Conservation (phyloP, 192 early-diverging fungal genomes). For the Entophlyctis luteolus region DNA sequence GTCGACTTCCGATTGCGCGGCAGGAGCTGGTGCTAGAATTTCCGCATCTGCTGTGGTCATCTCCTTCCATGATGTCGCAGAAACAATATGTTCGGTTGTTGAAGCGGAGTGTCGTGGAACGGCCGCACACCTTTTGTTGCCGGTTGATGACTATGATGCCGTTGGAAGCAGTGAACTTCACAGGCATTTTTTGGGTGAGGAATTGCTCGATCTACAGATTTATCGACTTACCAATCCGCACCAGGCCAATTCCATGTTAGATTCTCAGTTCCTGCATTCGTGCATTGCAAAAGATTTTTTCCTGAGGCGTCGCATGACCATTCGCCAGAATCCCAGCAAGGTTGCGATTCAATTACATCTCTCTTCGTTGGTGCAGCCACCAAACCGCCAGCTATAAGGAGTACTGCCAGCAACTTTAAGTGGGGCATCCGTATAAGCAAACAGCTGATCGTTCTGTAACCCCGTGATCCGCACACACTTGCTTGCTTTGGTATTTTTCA, state of each 20-base stretch:
- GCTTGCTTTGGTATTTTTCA: no score
- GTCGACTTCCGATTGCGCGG: background rate
- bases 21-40: background rate
- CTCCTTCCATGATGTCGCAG: no score
- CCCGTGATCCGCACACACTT: no score
- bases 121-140: background rate
- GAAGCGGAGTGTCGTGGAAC: background rate
- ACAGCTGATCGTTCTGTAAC: no score
- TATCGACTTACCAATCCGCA: background rate
- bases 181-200: background rate
- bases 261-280: background rate
- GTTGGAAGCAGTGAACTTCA: background rate
- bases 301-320: background rate
- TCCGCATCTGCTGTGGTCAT: background rate
- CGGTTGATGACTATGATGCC: background rate
- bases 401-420: no score
- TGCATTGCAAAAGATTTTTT: background rate
- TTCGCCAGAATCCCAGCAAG: background rate
- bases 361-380: no score
- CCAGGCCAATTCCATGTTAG: slow-evolving; percentile 1
- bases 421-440: no score
- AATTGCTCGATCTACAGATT: background rate
- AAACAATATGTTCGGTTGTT: no score
- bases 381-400: no score
- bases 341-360: no score